Evolutionary conservation across 345 rosid genomes (phyloP).

Genomic region (Cardamine chenopodiifolia): DNA sequence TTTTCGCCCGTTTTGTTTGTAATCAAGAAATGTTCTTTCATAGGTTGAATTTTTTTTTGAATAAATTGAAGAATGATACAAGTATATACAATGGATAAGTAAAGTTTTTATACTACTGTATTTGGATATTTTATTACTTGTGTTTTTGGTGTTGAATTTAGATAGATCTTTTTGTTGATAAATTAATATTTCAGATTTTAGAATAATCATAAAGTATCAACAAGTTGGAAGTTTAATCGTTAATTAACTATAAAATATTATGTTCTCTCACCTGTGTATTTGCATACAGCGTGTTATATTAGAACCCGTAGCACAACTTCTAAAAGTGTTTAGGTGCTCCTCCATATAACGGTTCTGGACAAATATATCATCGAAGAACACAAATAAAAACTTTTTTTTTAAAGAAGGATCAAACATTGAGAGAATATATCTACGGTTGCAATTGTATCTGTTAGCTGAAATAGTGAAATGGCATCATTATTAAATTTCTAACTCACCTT

Average conservation of each 20-base stretch:
- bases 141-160: not conserved
- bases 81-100: slow-evolving; percentile 5
- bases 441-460: not conserved
- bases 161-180: not conserved
- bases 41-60: not conserved
- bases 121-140: slow-evolving; percentile 1
- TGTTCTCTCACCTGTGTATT: too few species aligned
- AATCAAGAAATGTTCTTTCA: slow-evolving; percentile 9
- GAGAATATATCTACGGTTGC: not conserved
- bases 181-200: not conserved
- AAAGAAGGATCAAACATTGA: not conserved
- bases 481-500: not conserved
- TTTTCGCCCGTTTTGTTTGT: slow-evolving; percentile 16
- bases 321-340: not conserved
- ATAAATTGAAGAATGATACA: slow-evolving; percentile 1
- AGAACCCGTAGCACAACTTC: not conserved
- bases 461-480: not conserved
- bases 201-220: not conserved
- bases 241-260: too few species aligned
- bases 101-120: not conserved
- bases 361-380: not conserved
- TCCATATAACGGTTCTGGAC: not conserved
- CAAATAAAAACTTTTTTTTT: not conserved
- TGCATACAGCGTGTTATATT: too few species aligned
- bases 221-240: not conserved